These are phyloP conservation scores for Yamadazyma spencermartinsiae DNA, from an alignment of 1,139 yeast genomes.

Conservation along the genomic window DNA sequence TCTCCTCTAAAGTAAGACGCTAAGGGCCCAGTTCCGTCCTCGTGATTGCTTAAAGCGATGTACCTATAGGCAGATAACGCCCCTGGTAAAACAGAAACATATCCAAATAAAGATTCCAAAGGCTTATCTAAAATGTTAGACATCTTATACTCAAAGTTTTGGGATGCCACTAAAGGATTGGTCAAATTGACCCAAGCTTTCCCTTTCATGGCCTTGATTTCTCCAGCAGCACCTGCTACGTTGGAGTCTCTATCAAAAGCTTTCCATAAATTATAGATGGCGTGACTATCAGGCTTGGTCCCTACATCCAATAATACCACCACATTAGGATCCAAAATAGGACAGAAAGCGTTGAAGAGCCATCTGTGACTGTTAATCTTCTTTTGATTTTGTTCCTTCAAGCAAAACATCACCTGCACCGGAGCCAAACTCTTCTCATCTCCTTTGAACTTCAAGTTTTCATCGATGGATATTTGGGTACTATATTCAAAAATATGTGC, in stretches of 20 bases:
- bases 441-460: conserved; percentile 77
- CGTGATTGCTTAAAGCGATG: conserved; percentile 79
- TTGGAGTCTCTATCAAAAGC: conserved; percentile 94
- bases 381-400: conserved; percentile 85
- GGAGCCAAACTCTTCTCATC: conserved; percentile 85
- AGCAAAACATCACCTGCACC: conserved; percentile 85
- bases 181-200: conserved; percentile 74
- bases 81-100: conserved; percentile 92
- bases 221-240: conserved; percentile 98
- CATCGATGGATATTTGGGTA: conserved; percentile 83
- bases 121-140: conserved; percentile 95
- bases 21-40: conserved; percentile 91
- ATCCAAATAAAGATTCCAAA: conserved; percentile 88
- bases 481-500: conserved; percentile 95
- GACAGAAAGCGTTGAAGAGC: conserved; percentile 92
- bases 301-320: conserved; percentile 88
- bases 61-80: conserved; percentile 94
- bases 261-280: conserved; percentile 92
- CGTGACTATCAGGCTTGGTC: conserved; percentile 80
- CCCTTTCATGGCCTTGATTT: conserved; percentile 92
- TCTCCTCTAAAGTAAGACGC: conserved; percentile 91
- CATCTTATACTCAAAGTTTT: conserved; percentile 94
- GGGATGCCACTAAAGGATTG: conserved; percentile 94
- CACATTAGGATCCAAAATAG: conserved; percentile 85
- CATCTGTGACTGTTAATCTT: conserved; percentile 95